These are phyloP conservation scores for Cryptococcus sp. DNA, from an alignment of 1,284 basidiomycete species.

Conservation along the genomic window DNA sequence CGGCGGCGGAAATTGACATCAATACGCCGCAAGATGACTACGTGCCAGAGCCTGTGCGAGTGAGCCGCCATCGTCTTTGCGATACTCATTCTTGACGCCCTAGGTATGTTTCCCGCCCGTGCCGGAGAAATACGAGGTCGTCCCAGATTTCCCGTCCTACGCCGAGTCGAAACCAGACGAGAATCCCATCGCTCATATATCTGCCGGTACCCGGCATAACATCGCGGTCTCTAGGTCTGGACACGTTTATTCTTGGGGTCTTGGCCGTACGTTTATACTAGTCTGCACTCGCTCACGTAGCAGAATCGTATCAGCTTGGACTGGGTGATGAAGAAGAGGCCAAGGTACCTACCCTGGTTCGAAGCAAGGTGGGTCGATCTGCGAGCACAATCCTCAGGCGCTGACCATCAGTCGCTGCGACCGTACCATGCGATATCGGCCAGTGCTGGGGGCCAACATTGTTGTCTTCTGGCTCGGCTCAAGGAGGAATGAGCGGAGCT, in stretches of 20 bases:
- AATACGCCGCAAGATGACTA: constrained; percentile 56
- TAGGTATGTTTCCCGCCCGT: constrained; percentile 60
- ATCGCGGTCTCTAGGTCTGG: constrained; percentile 72
- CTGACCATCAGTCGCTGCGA: constrained; percentile 26
- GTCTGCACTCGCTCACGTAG: background rate
- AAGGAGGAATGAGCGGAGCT: no score
- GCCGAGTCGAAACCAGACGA: constrained; percentile 41
- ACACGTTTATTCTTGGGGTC: constrained; percentile 79
- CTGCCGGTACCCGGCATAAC: constrained; percentile 73
- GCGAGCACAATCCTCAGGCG: background rate
- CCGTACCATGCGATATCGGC: constrained; percentile 47
- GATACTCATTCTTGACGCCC: constrained; percentile 5
- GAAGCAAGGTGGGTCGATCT: constrained; percentile 52
- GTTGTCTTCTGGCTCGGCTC: constrained; percentile 34
- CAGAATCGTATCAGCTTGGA: constrained; percentile 46
- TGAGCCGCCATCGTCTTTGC: constrained; percentile 19
- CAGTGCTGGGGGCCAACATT: constrained; percentile 51
- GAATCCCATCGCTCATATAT: constrained; percentile 68
- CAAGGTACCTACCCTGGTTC: constrained; percentile 61
- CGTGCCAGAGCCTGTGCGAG: constrained; percentile 49
- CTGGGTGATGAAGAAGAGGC: constrained; percentile 48
- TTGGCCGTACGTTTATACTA: constrained; percentile 53
- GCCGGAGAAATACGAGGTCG: constrained; percentile 47
- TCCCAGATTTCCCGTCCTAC: constrained; percentile 45
- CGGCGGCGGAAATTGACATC: constrained; percentile 47